These are phyloP conservation scores for Podospora pseudocomata DNA, from an alignment of 495 filamentous ascomycete genomes.

Conservation along the genomic window DNA sequence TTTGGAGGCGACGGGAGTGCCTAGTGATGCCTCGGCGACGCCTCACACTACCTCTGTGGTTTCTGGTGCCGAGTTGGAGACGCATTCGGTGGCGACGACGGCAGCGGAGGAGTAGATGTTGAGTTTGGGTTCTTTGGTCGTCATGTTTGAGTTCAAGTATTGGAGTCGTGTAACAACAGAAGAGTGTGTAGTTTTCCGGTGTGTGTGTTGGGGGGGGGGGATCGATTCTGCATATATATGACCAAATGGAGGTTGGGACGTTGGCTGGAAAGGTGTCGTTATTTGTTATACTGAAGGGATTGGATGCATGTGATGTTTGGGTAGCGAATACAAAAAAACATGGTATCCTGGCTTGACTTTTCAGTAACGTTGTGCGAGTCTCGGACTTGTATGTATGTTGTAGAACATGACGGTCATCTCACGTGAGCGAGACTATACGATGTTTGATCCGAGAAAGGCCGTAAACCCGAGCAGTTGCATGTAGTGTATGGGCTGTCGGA, in stretches of 20 bases:
- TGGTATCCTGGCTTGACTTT: neutral
- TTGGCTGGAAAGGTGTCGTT: neutral
- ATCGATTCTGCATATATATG: neutral
- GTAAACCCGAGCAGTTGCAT: too few relatives aligned
- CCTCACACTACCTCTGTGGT: neutral
- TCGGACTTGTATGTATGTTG: too few relatives aligned
- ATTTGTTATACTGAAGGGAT: neutral
- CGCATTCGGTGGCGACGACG: neutral
- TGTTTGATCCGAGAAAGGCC: too few relatives aligned
- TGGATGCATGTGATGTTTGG: neutral
- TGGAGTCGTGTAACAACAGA: neutral
- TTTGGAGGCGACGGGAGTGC: neutral
- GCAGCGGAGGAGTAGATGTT: neutral
- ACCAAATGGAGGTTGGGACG: neutral
- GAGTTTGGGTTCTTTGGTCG: neutral
- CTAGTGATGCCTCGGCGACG: neutral
- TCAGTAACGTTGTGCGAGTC: neutral
- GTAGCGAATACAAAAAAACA: neutral
- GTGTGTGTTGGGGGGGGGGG: neutral
- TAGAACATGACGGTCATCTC: too few relatives aligned
- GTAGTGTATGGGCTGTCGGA: neutral
- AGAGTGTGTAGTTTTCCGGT: neutral
- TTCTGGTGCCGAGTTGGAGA: neutral
- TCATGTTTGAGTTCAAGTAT: neutral
- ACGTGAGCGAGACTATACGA: too few relatives aligned